phyloP scores from a whole-genome alignment of 768 basidiomycete genomes.

The Leccinum fibrillosum region DNA sequence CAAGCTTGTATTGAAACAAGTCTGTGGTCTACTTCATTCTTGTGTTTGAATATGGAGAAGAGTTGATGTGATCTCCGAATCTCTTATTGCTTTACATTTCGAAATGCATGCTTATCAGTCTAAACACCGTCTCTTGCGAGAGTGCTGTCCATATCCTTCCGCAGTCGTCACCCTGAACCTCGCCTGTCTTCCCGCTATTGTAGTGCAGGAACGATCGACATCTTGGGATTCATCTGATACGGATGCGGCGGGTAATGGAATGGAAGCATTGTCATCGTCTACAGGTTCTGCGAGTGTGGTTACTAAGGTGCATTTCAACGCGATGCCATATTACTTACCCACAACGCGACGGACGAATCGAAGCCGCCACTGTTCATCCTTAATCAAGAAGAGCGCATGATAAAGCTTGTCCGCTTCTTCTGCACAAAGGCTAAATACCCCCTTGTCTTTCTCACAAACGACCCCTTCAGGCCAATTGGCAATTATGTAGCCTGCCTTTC shows the following conservation, averaged over 20 bases:
- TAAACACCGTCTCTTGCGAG: not conserved
- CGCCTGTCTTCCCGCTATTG: not conserved
- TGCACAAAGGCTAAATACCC: not conserved
- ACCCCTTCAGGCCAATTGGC: not conserved
- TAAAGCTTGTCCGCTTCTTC: not conserved
- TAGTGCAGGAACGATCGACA: not conserved
- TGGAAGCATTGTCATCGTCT: not conserved
- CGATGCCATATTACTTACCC: not conserved
- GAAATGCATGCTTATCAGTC: not conserved
- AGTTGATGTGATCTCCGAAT: too few relatives aligned
- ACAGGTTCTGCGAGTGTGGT: not conserved
- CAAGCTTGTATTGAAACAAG: too few relatives aligned
- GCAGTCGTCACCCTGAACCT: slow-evolving; percentile 4
- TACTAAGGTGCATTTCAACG: not conserved
- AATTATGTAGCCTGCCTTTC: not conserved
- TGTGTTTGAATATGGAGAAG: too few relatives aligned
- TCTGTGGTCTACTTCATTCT: too few relatives aligned
- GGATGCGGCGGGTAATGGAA: not conserved
- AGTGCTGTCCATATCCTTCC: not conserved
- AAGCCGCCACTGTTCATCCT: not conserved
- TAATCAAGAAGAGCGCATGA: not conserved
- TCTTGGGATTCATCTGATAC: not conserved
- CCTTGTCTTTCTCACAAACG: not conserved
- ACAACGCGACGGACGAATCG: not conserved
- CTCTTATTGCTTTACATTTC: not conserved